Percentiles rank a stretch among this genome's conserved stretches.
These are phyloP conservation scores for Apostasia shenzhenica DNA, from an alignment of 106 monocot genomes.

Conservation along the genomic window DNA sequence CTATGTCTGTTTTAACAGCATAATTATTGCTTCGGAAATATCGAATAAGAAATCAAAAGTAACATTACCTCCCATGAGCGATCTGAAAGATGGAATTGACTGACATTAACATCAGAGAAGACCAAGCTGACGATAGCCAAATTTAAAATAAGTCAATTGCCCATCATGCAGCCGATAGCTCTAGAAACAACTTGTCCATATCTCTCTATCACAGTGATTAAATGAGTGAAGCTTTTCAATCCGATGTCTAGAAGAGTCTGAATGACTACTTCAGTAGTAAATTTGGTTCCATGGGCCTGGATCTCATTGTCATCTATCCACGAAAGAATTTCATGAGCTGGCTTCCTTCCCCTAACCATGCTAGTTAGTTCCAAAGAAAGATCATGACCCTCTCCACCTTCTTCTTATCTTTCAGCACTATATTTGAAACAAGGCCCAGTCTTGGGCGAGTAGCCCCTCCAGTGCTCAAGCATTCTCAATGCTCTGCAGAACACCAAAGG, in stretches of 20 bases:
- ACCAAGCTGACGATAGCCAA: constrained; percentile 88
- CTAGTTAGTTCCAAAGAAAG: constrained; percentile 60
- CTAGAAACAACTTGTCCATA: constrained; percentile 72
- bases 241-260: constrained; percentile 92
- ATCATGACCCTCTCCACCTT: constrained; percentile 24
- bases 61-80: constrained; percentile 81
- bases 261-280: constrained; percentile 69
- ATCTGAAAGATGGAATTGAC: constrained; percentile 82
- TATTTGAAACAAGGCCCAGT: constrained; percentile 69
- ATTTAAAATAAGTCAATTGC: constrained; percentile 74
- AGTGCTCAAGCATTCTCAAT: constrained; percentile 65
- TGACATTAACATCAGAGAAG: constrained; percentile 55
- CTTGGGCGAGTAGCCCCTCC: constrained; percentile 77
- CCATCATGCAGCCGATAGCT: constrained; percentile 89
- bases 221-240: constrained; percentile 96
- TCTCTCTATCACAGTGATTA: constrained; percentile 86
- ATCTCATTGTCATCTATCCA: constrained; percentile 72
- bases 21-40: no score
- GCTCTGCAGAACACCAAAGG: constrained; percentile 35
- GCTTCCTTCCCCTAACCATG: constrained; percentile 63
- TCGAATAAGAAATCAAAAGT: no score
- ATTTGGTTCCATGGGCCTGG: constrained; percentile 39
- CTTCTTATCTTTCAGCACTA: constrained; percentile 25
- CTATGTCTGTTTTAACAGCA: no score
- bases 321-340: constrained; percentile 43